Conservation (phyloP, 306 rosid genomes). For the Gleditsia sinensis region DNA sequence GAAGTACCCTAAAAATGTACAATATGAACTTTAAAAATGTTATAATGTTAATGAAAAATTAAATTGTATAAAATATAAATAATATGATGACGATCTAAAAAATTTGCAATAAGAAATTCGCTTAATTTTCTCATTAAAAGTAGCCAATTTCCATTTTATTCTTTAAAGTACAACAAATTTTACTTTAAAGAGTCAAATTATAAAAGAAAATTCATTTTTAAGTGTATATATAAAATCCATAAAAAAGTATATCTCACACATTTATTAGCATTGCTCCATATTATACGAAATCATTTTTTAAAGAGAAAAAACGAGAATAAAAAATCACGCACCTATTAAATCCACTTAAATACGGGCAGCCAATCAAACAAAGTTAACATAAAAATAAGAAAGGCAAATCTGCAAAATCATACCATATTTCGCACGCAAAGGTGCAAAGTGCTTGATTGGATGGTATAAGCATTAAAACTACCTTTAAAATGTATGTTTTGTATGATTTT, state of each 20-base stretch:
- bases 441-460: background rate
- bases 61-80: too few relatives aligned
- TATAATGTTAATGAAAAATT: too few relatives aligned
- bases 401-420: background rate
- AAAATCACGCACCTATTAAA: background rate
- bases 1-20: too few relatives aligned
- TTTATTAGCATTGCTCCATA: background rate
- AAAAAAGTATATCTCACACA: background rate
- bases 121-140: too few relatives aligned
- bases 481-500: background rate
- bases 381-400: background rate
- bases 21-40: too few relatives aligned
- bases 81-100: too few relatives aligned
- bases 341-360: background rate
- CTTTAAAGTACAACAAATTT: too few relatives aligned
- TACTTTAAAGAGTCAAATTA: too few relatives aligned
- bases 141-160: too few relatives aligned
- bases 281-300: background rate
- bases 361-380: background rate
- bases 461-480: background rate
- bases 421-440: background rate
- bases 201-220: too few relatives aligned
- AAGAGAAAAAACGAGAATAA: background rate
- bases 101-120: too few relatives aligned
- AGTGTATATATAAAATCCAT: too few relatives aligned